A percentile compares a stretch with the other conserved stretches of the same genome.
Conservation (phyloP, 2,329 filamentous ascomycete species). For the Alternaria sp. region DNA sequence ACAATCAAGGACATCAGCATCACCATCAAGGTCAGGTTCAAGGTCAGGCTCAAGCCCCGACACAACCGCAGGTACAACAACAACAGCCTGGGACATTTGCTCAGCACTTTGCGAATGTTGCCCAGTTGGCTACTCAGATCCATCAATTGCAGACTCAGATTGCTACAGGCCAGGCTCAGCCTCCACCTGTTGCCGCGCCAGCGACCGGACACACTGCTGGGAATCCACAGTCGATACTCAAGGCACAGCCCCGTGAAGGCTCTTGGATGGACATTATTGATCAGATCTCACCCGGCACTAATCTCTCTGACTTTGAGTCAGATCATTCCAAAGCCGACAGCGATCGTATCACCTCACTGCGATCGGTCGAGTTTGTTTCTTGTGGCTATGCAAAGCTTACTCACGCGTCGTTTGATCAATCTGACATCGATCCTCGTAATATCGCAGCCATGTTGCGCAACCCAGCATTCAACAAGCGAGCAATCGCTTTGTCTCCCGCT, state of each 20-base stretch:
- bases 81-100: slow-evolving; percentile 8
- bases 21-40: slow-evolving; percentile 5
- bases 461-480: slow-evolving; percentile 42
- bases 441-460: slow-evolving; percentile 17
- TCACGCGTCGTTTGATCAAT: slow-evolving; percentile 45
- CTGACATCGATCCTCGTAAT: slow-evolving; percentile 36
- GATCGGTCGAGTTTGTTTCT: slow-evolving; percentile 63
- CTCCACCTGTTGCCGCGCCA: slow-evolving; percentile 9
- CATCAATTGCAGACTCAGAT: slow-evolving; percentile 19
- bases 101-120: slow-evolving; percentile 12
- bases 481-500: slow-evolving; percentile 36
- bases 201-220: slow-evolving; percentile 5
- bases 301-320: slow-evolving; percentile 54
- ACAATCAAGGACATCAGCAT: slow-evolving; percentile 3
- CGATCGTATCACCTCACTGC: slow-evolving; percentile 46
- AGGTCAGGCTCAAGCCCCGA: not conserved
- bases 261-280: slow-evolving; percentile 63
- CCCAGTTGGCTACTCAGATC: slow-evolving; percentile 12
- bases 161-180: slow-evolving; percentile 4
- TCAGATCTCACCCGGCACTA: slow-evolving; percentile 59
- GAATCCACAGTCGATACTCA: slow-evolving; percentile 43
- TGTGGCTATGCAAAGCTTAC: slow-evolving; percentile 67
- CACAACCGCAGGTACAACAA: slow-evolving; percentile 11
- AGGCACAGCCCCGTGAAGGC: slow-evolving; percentile 50
- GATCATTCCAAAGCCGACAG: slow-evolving; percentile 43